phyloP scores from a whole-genome alignment of 176 grass and related monocot genomes.

The Aegilops tauschii region DNA sequence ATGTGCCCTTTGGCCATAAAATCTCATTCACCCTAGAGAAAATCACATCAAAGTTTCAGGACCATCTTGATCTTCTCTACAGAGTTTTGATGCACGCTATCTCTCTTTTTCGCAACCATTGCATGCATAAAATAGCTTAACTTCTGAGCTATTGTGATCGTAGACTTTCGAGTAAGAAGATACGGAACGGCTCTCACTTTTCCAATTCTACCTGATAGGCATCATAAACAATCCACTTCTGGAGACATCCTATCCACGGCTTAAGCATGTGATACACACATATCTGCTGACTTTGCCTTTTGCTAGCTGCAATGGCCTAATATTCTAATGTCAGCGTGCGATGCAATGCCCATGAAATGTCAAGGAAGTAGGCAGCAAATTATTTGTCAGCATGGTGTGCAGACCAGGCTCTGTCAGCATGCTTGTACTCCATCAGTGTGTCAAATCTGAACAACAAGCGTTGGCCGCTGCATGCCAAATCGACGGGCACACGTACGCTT shows the following conservation, averaged over 20 bases:
- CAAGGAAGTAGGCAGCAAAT: conserved; percentile 19
- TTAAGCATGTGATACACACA: background rate
- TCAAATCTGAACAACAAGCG: no score
- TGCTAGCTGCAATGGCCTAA: background rate
- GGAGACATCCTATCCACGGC: background rate
- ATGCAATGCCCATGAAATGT: background rate
- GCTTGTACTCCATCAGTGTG: background rate
- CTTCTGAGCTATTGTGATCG: background rate
- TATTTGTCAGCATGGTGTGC: background rate
- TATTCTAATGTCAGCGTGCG: background rate
- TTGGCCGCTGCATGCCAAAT: no score
- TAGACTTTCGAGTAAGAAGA: background rate
- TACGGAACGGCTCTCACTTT: background rate
- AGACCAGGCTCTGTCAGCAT: background rate
- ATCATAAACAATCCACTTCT: background rate
- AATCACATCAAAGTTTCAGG: no score
- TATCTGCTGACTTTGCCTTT: background rate
- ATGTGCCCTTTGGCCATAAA: no score
- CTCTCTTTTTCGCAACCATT: background rate
- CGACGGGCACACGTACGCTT: background rate
- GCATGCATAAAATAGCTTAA: background rate
- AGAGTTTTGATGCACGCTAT: background rate
- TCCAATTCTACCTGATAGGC: background rate
- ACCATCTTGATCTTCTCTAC: no score
- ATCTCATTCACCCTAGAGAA: no score